Base-by-base conservation (phyloP, 2,329 filamentous ascomycete species). In the Colletotrichum australisinense region DNA sequence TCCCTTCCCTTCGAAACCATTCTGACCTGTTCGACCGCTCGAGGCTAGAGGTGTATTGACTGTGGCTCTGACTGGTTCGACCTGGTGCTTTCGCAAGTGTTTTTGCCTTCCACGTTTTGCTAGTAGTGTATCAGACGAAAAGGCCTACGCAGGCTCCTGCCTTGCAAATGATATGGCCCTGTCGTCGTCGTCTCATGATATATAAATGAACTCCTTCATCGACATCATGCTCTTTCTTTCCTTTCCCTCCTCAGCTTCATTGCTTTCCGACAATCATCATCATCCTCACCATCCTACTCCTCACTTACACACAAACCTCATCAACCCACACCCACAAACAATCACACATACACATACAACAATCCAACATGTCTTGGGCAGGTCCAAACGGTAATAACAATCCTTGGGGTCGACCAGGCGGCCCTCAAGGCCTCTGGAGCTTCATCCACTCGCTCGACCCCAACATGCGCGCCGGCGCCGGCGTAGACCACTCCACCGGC, bases 401-500 rank as follows among this genome's bases (percentile, higher is more conserved):
- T 35, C 72, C 69, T 16, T 73, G 69, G 9, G 24, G 49, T 52
- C 72, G 58, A 19, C 52, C 72, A 16, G 57, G 42, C 32, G 72
- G 67, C 14, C 28, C 68, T 32, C 62, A 74, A 30, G 32, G 46
- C 52, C 67, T 74, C 68, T 74, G 68, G 68, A 74, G 85, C 67
- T 85, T 83, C 68, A 60, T 84, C 75, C 80, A 80, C 72, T 78
- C 79, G 26, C 74, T 83, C 38, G 79, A 82, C 72, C 79, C 81
- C 26, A 78, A 76, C 55, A 76, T 69, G 55, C 62, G 56, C 52
- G 76, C 79, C 46, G 83, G 84, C 55, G 78, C 78, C 22, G 83
- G 84, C 59, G 81, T 84, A 67, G 84, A 86, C 70, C 83, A 84
- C 74, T 76, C 79, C 49, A 58, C 77, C 46, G 77, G 76, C 42